A percentile compares a stretch with the other conserved stretches of the same genome.
Evolutionary conservation across 2,329 filamentous ascomycete species (phyloP).

Genomic region (Metarhizium anisopliae): DNA sequence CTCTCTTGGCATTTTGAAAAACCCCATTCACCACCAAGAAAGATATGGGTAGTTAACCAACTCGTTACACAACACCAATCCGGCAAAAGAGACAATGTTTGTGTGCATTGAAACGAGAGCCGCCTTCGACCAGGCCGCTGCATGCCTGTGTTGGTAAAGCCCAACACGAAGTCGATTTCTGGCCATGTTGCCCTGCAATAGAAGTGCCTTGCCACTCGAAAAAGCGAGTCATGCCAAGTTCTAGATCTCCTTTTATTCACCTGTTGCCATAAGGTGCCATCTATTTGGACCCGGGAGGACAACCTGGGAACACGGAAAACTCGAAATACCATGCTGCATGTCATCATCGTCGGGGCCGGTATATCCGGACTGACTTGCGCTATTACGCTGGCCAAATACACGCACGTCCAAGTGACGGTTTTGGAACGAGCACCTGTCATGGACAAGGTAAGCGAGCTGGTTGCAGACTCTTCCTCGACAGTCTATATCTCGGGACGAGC

Average conservation of each 20-base stretch:
- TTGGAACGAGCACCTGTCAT: slow-evolving; percentile 5
- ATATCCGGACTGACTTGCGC: slow-evolving; percentile 9
- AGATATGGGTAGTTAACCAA: background rate
- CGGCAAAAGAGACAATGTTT: background rate
- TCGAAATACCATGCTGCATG: slow-evolving; percentile 3
- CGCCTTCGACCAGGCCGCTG: background rate
- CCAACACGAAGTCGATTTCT: background rate
- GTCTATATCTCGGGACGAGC: too few relatives aligned
- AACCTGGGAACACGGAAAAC: background rate
- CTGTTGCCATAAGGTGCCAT: background rate
- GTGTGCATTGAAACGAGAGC: background rate
- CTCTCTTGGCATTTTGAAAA: too few relatives aligned
- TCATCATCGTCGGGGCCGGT: slow-evolving; percentile 10
- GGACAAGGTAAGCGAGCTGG: slow-evolving; percentile 1
- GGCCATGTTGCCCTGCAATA: background rate
- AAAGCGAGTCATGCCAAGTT: background rate
- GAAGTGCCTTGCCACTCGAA: background rate
- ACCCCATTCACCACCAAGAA: too few relatives aligned
- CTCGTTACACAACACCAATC: background rate
- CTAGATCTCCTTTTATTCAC: background rate
- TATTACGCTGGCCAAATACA: slow-evolving; percentile 6
- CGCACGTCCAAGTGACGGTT: slow-evolving; percentile 5
- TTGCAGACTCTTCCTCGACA: too few relatives aligned
- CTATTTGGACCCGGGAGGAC: background rate
- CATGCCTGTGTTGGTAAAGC: background rate